Conservation (phyloP, 495 filamentous ascomycete genomes). For the Neurospora discreta region DNA sequence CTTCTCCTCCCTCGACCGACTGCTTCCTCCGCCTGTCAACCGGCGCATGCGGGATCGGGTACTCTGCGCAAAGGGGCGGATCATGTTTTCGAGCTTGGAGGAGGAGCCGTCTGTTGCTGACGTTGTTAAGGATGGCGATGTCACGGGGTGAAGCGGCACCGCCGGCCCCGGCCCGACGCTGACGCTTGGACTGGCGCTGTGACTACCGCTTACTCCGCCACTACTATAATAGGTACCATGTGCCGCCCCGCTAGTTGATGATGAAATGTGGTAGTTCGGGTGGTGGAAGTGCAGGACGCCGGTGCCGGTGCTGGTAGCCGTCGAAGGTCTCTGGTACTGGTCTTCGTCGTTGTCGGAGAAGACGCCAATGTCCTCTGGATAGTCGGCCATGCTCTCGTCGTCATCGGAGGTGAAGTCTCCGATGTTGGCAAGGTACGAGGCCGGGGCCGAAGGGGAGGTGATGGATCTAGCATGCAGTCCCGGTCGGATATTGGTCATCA, state of each 20-base stretch:
- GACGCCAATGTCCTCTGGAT: conserved; percentile 31
- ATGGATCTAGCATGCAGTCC: conserved; percentile 59
- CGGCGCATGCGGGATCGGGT: conserved; percentile 53
- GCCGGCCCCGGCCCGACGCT: background rate
- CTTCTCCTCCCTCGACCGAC: conserved; percentile 48
- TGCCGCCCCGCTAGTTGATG: background rate
- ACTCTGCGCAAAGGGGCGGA: conserved; percentile 41
- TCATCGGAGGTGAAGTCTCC: conserved; percentile 46
- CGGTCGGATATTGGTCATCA: conserved; percentile 26
- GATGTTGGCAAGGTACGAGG: conserved; percentile 41
- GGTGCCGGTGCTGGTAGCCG: background rate
- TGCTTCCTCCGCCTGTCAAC: conserved; percentile 40
- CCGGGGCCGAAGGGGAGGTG: conserved; percentile 55
- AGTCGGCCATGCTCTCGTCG: conserved; percentile 13
- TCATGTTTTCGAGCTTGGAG: conserved; percentile 56
- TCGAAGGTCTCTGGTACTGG: conserved; percentile 10
- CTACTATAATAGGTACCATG: background rate
- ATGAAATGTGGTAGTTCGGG: background rate
- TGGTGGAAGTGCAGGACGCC: background rate
- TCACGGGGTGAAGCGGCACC: background rate
- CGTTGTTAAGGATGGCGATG: background rate
- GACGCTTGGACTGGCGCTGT: background rate
- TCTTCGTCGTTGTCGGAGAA: conserved; percentile 45
- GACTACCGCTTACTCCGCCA: conserved; percentile 24
- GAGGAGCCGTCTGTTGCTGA: conserved; percentile 21